Conservation (phyloP, 192 early-diverging fungal species). For the Coemansia aciculifera region DNA sequence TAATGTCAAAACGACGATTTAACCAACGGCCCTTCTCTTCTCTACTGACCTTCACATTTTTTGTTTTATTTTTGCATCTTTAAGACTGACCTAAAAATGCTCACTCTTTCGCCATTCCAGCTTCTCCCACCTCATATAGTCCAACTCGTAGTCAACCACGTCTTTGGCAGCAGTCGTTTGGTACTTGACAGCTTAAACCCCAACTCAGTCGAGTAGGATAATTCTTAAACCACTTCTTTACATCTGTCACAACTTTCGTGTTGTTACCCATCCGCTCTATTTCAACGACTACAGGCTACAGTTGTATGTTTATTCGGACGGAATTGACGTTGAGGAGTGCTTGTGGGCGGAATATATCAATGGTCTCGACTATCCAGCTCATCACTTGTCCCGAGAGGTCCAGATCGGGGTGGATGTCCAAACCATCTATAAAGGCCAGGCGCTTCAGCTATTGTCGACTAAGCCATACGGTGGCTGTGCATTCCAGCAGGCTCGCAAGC, state of each 20-base stretch:
- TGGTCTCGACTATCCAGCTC: no score
- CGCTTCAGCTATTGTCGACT: not conserved
- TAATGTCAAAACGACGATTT: no score
- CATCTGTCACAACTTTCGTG: not conserved
- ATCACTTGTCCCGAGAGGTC: not conserved
- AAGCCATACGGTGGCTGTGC: not conserved
- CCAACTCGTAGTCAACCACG: not conserved
- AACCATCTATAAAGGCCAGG: not conserved
- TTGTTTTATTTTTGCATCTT: not conserved
- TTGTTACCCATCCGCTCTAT: no score
- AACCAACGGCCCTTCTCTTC: no score
- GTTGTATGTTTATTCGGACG: no score
- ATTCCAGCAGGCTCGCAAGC: not conserved
- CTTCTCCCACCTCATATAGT: not conserved
- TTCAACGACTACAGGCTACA: no score
- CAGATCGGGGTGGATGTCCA: not conserved
- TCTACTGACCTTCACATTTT: not conserved
- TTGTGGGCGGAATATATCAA: no score
- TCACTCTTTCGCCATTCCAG: not conserved
- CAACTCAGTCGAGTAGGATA: no score
- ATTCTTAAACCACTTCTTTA: no score
- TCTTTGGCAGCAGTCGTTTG: not conserved
- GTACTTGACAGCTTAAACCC: no score
- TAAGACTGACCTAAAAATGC: not conserved
- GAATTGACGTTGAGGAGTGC: no score